Conservation (phyloP, 768 basidiomycete genomes). For the Piloderma croceum region DNA sequence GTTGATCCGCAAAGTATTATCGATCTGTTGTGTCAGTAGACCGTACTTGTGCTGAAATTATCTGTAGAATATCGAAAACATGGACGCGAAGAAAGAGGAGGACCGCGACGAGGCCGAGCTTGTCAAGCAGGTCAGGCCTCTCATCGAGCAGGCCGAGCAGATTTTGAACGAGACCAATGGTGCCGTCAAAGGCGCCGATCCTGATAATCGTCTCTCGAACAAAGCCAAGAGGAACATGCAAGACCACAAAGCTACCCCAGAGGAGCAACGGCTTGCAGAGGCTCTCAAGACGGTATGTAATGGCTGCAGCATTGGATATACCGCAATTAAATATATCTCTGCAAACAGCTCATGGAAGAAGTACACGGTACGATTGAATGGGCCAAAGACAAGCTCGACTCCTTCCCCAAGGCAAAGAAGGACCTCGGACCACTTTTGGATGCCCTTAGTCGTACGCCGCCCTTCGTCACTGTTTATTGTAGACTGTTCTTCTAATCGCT, state of each 20-base stretch:
- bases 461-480: neutral
- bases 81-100: neutral
- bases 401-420: neutral
- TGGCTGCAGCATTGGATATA: neutral
- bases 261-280: slow-evolving; percentile 1
- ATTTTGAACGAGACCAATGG: neutral
- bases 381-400: slow-evolving; percentile 1
- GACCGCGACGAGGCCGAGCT: neutral
- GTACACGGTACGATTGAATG: neutral
- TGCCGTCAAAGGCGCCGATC: neutral
- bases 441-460: neutral
- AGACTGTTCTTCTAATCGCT: neutral
- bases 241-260: slow-evolving; percentile 1
- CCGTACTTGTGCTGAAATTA: neutral
- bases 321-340: neutral
- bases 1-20: neutral
- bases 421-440: neutral
- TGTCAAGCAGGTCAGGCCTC: neutral
- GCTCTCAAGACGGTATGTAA: neutral
- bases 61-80: neutral
- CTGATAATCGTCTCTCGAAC: neutral
- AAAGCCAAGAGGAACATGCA: neutral
- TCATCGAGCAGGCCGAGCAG: neutral
- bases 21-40: neutral
- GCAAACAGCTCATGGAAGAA: neutral